Evolutionary conservation across 495 filamentous ascomycete species (phyloP).

Genomic region (Lepraria neglecta): DNA sequence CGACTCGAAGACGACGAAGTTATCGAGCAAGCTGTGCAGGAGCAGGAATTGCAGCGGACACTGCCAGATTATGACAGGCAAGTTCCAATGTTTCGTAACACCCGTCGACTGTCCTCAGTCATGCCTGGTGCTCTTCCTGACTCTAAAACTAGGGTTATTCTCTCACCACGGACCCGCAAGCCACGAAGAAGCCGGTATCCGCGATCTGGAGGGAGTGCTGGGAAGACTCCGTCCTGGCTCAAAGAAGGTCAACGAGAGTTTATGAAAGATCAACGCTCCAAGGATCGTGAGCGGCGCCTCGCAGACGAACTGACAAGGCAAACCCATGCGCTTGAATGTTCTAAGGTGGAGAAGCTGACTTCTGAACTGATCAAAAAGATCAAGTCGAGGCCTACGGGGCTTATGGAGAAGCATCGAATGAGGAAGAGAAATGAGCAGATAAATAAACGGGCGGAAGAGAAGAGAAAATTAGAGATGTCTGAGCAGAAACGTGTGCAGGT

Average conservation of each 20-base stretch:
- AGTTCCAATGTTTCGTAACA: neutral
- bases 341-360: neutral
- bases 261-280: neutral
- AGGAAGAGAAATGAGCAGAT: neutral
- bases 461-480: neutral
- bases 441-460: constrained; percentile 2
- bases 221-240: neutral
- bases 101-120: neutral
- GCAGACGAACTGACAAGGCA: neutral
- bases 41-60: neutral
- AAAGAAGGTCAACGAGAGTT: neutral
- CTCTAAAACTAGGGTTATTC: neutral
- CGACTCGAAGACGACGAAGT: constrained; percentile 19
- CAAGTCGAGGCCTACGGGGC: neutral
- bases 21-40: constrained; percentile 11
- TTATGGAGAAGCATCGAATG: neutral
- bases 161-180: neutral
- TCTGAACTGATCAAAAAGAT: neutral
- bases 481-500: neutral
- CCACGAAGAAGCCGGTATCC: too few relatives aligned
- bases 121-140: neutral
- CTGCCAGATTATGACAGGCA: neutral
- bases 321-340: neutral
- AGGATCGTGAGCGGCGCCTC: neutral
- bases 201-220: neutral